Evolutionary conservation across 2,329 filamentous ascomycete genomes (phyloP), one percentile per base, ranked within the genome.

Genomic region (Botrytis medusae): DNA sequence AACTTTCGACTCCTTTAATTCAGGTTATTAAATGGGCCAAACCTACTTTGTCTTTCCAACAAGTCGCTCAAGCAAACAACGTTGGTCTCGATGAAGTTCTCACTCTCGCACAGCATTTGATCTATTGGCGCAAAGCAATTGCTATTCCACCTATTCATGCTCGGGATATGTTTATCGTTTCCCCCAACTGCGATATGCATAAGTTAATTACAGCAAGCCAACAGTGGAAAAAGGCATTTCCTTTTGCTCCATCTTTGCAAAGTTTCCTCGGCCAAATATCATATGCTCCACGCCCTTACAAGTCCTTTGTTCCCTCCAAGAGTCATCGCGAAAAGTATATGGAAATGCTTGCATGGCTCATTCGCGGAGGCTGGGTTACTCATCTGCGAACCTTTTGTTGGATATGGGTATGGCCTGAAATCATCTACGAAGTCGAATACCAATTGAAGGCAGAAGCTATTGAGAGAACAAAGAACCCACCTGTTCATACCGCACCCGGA

Each of bases 111-210:
- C 92, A 93, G 73, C 96, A 98, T 83, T 91, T 99, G 75, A 94
- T 98, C 75, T 97, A 97, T 83, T 98, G 95, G 95, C 91, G 96
- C 37, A 92, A 95, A 73, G 96, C 95, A 64, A 93, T 97, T 74
- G 92, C 95, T 25, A 95, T 98, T 59, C 93, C 94, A 7, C 96
- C 96, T 0, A 88, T 99, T 9, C 94, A 98, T 79, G 92, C 93
- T 61, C 89, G 95, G 65, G 95, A 98, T 81, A 92, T 91, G 18
- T 99, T 98, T 82, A 92, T 98, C 48, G 89, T 98, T 42, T 97
- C 93, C 2, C 95, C 95, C 0, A 97, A 97, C 81, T 94, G 94
- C 75, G 92, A 97, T 78, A 88, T 94, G 78, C 85, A 87, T 69
- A 89, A 90, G 64, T 87, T 98, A 0, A 86, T 90, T 34, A 84